Conservation (phyloP, 139 green algal species). For the Pseudopediastrum boryanum region DNA sequence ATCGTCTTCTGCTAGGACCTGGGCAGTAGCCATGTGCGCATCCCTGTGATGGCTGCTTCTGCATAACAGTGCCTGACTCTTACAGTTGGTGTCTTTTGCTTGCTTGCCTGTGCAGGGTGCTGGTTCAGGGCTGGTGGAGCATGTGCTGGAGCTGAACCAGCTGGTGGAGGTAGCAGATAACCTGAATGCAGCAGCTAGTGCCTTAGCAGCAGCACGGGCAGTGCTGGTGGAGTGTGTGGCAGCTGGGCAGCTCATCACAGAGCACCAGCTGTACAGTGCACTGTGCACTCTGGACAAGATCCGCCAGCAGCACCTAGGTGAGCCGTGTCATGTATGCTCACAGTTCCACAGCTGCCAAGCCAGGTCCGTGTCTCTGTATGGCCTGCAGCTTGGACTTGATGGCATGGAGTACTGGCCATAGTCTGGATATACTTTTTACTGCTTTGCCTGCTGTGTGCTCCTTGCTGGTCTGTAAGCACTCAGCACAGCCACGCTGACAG, state of each 20-base stretch:
- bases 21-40: neutral
- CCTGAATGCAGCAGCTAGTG: conserved; percentile 41
- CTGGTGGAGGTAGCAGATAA: conserved; percentile 39
- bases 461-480: too few species aligned
- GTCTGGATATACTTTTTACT: too few species aligned
- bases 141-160: conserved; percentile 31
- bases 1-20: neutral
- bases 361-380: neutral
- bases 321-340: neutral
- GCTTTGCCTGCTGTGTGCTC: too few species aligned
- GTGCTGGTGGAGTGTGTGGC: conserved; percentile 58
- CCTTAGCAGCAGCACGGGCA: conserved; percentile 38
- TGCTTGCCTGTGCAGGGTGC: neutral
- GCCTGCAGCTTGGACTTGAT: too few species aligned
- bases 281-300: conserved; percentile 59
- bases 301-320: conserved; percentile 37
- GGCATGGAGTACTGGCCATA: too few species aligned
- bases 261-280: conserved; percentile 62
- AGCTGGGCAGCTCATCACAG: conserved; percentile 43
- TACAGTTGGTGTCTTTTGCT: too few species aligned
- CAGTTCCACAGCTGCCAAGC: neutral
- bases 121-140: conserved; percentile 29
- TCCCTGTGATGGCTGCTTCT: neutral
- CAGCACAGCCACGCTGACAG: too few species aligned
- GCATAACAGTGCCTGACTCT: neutral